Conservation (phyloP, 495 filamentous ascomycete genomes). For the Haplographium delicatum region DNA sequence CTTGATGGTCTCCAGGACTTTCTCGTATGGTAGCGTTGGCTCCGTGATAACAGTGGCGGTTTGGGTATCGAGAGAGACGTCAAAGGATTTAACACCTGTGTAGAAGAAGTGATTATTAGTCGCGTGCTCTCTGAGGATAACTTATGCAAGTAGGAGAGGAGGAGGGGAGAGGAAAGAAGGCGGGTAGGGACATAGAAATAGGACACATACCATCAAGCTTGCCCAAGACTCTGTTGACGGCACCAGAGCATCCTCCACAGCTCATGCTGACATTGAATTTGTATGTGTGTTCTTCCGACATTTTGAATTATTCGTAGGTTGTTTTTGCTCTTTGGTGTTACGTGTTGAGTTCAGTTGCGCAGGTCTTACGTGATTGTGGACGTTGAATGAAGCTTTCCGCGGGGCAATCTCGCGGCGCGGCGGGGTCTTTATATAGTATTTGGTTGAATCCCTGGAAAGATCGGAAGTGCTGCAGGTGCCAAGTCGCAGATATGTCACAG, state of each 20-base stretch:
- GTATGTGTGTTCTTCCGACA: constrained; percentile 47
- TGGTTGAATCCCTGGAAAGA: too few species aligned
- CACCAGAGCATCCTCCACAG: constrained; percentile 60
- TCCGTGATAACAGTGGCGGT: constrained; percentile 68
- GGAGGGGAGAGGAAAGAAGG: neutral
- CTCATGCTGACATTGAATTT: constrained; percentile 63
- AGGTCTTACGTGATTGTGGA: too few species aligned
- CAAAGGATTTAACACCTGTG: constrained; percentile 78
- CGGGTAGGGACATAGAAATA: neutral
- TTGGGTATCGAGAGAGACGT: constrained; percentile 80
- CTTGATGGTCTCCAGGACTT: constrained; percentile 79
- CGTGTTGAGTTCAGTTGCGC: neutral
- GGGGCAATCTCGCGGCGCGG: too few species aligned
- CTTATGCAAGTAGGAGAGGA: neutral
- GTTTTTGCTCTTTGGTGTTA: constrained; percentile 28
- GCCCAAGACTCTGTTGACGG: constrained; percentile 86
- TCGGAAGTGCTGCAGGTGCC: too few species aligned
- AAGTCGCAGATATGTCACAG: too few species aligned
- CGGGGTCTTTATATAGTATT: too few species aligned
- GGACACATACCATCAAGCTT: constrained; percentile 71
- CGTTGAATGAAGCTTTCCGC: too few species aligned
- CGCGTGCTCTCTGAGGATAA: too few species aligned
- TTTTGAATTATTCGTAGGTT: constrained; percentile 39
- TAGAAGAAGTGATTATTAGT: too few species aligned
- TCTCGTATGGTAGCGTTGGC: constrained; percentile 61